phyloP scores from a whole-genome alignment of 768 basidiomycete species.

The Hygrophoropsis aurantiaca region DNA sequence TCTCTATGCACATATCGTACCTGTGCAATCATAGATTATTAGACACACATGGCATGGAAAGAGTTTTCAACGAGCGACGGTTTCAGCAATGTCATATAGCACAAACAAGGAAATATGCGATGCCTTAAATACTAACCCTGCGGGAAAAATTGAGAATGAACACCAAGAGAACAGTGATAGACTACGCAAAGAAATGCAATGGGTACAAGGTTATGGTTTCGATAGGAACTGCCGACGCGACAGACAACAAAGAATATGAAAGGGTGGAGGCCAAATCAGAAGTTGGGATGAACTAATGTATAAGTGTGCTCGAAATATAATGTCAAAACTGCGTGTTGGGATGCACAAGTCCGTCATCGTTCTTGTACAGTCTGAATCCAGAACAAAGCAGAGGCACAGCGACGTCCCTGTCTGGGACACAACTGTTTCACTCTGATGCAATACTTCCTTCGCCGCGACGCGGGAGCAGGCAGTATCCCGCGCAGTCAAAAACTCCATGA shows the following conservation, averaged over 20 bases:
- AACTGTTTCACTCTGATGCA: no score
- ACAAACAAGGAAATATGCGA: conserved; percentile 38
- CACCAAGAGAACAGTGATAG: conserved; percentile 12
- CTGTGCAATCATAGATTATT: background rate
- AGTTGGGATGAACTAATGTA: no score
- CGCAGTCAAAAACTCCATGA: background rate
- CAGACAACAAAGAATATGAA: conserved; percentile 23
- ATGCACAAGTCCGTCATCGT: no score
- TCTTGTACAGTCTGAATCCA: no score
- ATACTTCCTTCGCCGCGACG: no score
- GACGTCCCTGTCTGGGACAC: no score
- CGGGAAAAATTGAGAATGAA: conserved; percentile 14
- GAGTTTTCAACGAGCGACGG: background rate
- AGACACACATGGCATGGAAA: background rate
- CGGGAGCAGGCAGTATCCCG: no score
- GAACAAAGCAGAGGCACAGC: no score
- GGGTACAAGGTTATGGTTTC: conserved; percentile 33
- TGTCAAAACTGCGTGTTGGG: no score
- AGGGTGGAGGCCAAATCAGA: no score
- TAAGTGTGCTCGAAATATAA: no score
- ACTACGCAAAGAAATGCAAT: conserved; percentile 24
- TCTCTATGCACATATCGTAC: background rate
- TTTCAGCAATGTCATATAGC: conserved; percentile 41
- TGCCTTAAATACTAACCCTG: conserved; percentile 32
- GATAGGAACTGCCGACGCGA: conserved; percentile 22